A percentile compares a stretch with the other conserved stretches of the same genome.
phyloP scores from a whole-genome alignment of 192 early-diverging fungal species.

The Martensiomyces pterosporus region DNA sequence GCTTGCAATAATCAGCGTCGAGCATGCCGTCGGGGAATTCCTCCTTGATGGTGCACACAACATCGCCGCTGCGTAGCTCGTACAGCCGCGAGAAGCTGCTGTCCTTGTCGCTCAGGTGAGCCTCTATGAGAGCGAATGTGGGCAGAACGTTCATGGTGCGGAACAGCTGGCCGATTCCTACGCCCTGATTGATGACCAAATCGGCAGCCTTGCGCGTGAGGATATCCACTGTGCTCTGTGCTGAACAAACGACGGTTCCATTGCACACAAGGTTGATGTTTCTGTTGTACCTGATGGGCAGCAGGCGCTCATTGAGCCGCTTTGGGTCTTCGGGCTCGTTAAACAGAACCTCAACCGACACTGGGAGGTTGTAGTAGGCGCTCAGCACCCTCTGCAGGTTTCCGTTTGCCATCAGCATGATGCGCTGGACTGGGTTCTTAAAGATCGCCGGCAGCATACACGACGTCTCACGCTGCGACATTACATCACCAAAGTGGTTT shows the following conservation, averaged over 20 bases:
- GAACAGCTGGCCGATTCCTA: slow-evolving; percentile 53
- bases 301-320: slow-evolving; percentile 4
- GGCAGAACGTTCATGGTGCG: slow-evolving; percentile 50
- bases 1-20: slow-evolving; percentile 31
- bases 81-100: slow-evolving; percentile 41
- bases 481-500: slow-evolving; percentile 50
- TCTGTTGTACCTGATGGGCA: slow-evolving; percentile 42
- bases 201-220: slow-evolving; percentile 35
- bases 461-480: slow-evolving; percentile 48
- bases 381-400: slow-evolving; percentile 51
- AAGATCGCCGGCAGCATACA: slow-evolving; percentile 47
- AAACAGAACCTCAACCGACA: slow-evolving; percentile 41
- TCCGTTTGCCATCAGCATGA: slow-evolving; percentile 52
- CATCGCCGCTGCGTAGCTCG: slow-evolving; percentile 41
- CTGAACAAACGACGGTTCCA: slow-evolving; percentile 36
- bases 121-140: slow-evolving; percentile 37
- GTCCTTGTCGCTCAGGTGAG: slow-evolving; percentile 43
- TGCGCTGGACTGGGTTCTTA: slow-evolving; percentile 47
- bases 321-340: slow-evolving; percentile 29
- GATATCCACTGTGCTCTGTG: slow-evolving; percentile 42
- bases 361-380: slow-evolving; percentile 52
- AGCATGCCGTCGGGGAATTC: slow-evolving; percentile 48
- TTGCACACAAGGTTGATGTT: slow-evolving; percentile 49
- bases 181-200: slow-evolving; percentile 44
- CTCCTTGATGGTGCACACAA: slow-evolving; percentile 41